Evolutionary conservation across 164 flowering plant species (phyloP).

Genomic region (Echeveria elegans): DNA sequence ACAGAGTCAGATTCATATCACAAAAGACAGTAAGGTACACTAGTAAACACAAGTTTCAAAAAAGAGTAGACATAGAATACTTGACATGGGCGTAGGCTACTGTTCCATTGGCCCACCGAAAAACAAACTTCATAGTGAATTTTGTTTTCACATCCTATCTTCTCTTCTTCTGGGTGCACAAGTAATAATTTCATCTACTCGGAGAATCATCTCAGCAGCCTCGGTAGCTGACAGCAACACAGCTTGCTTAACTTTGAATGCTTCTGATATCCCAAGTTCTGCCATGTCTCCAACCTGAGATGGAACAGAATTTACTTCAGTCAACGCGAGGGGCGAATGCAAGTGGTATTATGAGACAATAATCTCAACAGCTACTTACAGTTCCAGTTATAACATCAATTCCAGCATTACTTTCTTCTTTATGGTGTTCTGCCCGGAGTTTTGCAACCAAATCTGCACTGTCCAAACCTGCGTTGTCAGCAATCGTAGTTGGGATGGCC

Average conservation of each 20-base stretch:
- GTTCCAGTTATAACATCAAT: not conserved
- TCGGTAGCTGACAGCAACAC: constrained; percentile 93
- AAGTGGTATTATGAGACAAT: not conserved
- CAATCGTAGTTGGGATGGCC: not conserved
- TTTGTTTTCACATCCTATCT: constrained; percentile 63
- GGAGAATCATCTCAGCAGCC: constrained; percentile 94
- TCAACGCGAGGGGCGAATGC: not conserved
- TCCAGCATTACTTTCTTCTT: not conserved
- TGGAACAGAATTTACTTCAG: not conserved
- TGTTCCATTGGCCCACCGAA: not conserved
- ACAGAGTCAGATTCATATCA: no score
- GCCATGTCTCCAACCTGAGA: not conserved
- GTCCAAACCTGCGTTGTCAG: not conserved
- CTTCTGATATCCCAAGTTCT: constrained; percentile 75
- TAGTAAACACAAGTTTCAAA: not conserved
- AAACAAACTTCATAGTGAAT: not conserved
- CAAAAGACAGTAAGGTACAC: not conserved
- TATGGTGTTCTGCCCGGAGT: not conserved
- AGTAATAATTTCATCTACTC: constrained; percentile 97
- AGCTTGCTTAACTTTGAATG: constrained; percentile 96
- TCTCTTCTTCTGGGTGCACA: constrained; percentile 96
- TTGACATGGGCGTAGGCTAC: not conserved
- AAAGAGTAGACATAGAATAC: not conserved
- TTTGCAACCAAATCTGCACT: not conserved
- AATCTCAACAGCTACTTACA: not conserved